Evolutionary conservation across 2,329 filamentous ascomycete genomes (phyloP), one percentile per base, ranked within the genome.

Genomic region (Ciborinia camelliae): DNA sequence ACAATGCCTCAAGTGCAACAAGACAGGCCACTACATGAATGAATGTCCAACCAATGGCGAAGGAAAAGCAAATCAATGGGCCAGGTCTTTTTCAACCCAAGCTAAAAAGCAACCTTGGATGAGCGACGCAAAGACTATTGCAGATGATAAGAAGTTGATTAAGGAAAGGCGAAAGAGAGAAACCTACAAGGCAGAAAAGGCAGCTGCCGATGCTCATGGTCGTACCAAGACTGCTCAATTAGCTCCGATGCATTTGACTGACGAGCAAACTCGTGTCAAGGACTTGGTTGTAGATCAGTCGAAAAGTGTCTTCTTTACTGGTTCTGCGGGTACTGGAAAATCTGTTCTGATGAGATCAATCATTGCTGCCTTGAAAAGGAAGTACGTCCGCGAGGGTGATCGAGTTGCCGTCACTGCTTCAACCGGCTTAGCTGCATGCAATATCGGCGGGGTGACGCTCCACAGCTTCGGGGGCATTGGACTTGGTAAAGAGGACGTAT

Each of bases 391-490:
- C 58, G 91, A 97, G 69, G 87, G 89, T 0, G 95, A 97, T 74
- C 85, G 91, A 64, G 84, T 99, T 51, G 94, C 94, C 6, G 90
- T 99, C 32, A 98, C 95, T 1, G 95, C 95, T 9, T 99, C 95
- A 0, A 99, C 95, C 0, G 95, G 95, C 54, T 83, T 99, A 62
- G 96, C 95, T 57, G 95, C 95, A 26, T 98, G 94, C 79, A 98
- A 99, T 71, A 93, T 99, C 68, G 94, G 93, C 43, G 95, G 95
- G 72, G 91, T 96, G 63, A 99, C 95, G 0, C 81, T 99, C 20
- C 95, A 99, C 78, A 97, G 93, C 76, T 99, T 97, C 79, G 85
- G 94, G 15, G 95, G 95, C 3, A 97, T 99, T 71, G 96, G 95
- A 0, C 82, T 99, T 18, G 95, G 95, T 45, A 98, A 98, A 76